These are phyloP conservation scores for Mucuna pruriens DNA, from an alignment of 306 rosid species.

Conservation along the genomic window DNA sequence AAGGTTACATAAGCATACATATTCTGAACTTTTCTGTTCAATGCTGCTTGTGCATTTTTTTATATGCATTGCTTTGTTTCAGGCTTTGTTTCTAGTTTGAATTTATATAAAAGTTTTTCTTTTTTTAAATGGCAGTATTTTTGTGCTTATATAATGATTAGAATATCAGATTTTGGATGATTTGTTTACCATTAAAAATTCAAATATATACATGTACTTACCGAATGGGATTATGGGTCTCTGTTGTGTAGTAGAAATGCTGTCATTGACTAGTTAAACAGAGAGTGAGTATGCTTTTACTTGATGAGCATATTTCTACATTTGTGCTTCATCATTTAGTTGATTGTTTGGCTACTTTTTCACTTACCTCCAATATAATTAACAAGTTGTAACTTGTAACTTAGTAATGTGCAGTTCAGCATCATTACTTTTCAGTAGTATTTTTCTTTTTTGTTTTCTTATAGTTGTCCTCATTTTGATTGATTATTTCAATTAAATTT, in stretches of 20 bases:
- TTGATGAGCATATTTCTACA: slow-evolving; percentile 1
- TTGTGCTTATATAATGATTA: slow-evolving; percentile 1
- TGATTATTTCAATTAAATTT: slow-evolving; percentile 23
- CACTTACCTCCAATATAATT: slow-evolving; percentile 10
- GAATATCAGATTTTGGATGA: slow-evolving; percentile 11
- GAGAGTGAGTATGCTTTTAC: slow-evolving; percentile 7
- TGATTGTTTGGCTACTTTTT: slow-evolving; percentile 19
- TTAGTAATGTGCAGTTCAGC: slow-evolving; percentile 1
- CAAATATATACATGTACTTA: neutral
- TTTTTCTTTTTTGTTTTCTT: neutral
- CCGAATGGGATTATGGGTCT: slow-evolving; percentile 4
- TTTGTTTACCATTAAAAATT: neutral
- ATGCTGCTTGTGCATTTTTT: slow-evolving; percentile 17
- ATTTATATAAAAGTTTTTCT: neutral
- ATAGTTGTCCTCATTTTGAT: slow-evolving; percentile 1
- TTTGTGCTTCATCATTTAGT: slow-evolving; percentile 8
- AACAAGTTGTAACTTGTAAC: slow-evolving; percentile 18
- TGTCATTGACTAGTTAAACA: slow-evolving; percentile 28
- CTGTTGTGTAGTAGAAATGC: slow-evolving; percentile 16
- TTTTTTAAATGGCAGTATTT: neutral
- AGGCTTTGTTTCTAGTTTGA: slow-evolving; percentile 24
- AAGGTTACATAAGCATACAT: slow-evolving; percentile 27
- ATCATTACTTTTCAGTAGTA: slow-evolving; percentile 28
- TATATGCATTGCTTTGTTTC: neutral
- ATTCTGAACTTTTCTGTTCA: slow-evolving; percentile 12